Base-by-base conservation (phyloP, 257 asterid genomes). In the Solanum peruvianum region DNA sequence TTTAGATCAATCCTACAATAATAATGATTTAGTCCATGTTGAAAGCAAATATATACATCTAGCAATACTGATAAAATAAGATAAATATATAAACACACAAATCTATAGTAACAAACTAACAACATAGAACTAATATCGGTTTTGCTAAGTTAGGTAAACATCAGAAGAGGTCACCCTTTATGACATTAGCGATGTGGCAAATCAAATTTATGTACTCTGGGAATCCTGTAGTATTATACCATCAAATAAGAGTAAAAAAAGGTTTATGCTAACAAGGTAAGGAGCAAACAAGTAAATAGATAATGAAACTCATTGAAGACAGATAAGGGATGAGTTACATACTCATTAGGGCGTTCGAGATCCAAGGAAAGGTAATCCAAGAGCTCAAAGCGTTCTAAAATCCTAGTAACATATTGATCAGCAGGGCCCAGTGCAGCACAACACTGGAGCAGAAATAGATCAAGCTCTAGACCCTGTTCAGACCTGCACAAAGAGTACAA, bases 401-500 rank as follows among this genome's bases (percentile, higher is more conserved):
- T 92, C 90, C 99, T 92, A 90, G 88, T 93, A 85, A 95, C 92
- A 91, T 83, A 97, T 75, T 85, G 94, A 90, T 97, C 99, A 42
- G 99, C 92, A 75, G 99, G 99, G 87, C 98, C 98, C 86, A 96
- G 91, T 49, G 98, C 96, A 90, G 98, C 99, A 93, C 99, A 97
- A 81, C 97, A 96, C 90, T 97, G 99, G 86, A 97, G 94, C 91
- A 97, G 93, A 92, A 97, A 97, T 52, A 97, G 95, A 93, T 97
- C 99, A 88, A 93, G 96, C 93, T 96, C 99, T 86, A 95, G 97
- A 88, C 94, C 94, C 87, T 93, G 98, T 89, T 93, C 99, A 88
- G 96, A 94, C 98, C 99, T 97, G 93, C 88, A 90, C 85, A 69
- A 88, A 70, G 45, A 82, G 60, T 86, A 41, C 87, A 84, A 84